Base-by-base conservation (phyloP, 2,329 filamentous ascomycete genomes). In the Didymella pinodella region DNA sequence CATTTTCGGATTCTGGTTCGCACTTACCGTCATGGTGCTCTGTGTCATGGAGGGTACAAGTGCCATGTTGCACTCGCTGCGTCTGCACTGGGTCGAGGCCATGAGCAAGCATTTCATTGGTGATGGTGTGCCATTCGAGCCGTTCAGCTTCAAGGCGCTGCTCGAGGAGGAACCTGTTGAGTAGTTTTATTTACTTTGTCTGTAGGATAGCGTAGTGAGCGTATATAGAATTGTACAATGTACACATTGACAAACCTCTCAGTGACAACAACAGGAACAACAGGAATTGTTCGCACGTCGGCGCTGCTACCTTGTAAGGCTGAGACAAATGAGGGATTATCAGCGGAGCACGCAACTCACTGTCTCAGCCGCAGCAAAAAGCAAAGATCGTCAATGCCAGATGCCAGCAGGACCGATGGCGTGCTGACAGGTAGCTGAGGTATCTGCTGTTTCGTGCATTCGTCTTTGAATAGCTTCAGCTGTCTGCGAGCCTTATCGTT, bases 21-120 rank as follows among this genome's bases (percentile, higher is more conserved):
- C 88, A 71, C 86, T 98, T 53, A 92, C 89, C 1, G 85, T 92
- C 57, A 85, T 85, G 6, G 89, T 97, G 65, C 82, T 97, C 57
- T 94, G 95, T 68, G 88, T 95, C 70, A 97, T 97, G 93, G 93
- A 97, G 78, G 93, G 93, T 65, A 97, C 94, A 31, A 94, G 90
- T 79, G 93, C 93, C 70, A 97, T 97, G 93, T 84, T 96, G 81
- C 93, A 97, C 81, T 92, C 89, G 61, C 85, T 97, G 68, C 87
- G 93, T 83, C 82, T 97, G 73, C 93, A 96, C 70, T 97, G 93
- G 93, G 93, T 97, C 63, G 94, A 97, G 79, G 94, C 93, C 18
- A 97, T 97, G 88, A 96, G 92, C 81, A 97, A 97, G 83, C 94
- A 96, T 83, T 96, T 96, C 78, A 89, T 96, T 75, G 95, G 95